These are phyloP conservation scores for Elymus sibiricus DNA, from an alignment of 176 grass and related monocot species.

Conservation along the genomic window DNA sequence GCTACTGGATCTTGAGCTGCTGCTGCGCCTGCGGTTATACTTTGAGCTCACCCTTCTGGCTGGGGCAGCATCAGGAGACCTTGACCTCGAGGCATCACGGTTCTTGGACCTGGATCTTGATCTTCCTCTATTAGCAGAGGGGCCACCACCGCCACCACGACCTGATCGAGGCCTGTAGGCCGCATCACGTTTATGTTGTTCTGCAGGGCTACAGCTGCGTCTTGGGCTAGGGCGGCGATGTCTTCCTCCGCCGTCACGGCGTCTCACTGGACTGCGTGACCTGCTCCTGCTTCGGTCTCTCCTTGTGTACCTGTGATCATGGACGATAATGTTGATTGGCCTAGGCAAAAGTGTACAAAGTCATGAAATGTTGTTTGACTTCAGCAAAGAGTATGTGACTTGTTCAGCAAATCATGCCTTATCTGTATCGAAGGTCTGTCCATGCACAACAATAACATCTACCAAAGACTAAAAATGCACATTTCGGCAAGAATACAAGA, in stretches of 20 bases:
- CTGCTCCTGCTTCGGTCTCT: slow-evolving; percentile 54
- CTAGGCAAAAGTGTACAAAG: background rate
- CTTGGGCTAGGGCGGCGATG: slow-evolving; percentile 53
- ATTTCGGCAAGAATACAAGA: background rate
- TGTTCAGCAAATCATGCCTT: background rate
- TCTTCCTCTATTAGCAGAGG: slow-evolving; percentile 36
- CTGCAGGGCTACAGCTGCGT: slow-evolving; percentile 34
- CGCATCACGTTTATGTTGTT: background rate
- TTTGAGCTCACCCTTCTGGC: slow-evolving; percentile 31
- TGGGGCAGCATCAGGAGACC: slow-evolving; percentile 43
- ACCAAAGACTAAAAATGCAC: background rate
- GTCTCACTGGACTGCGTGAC: slow-evolving; percentile 43
- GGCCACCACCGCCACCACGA: slow-evolving; percentile 4
- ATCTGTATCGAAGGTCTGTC: background rate
- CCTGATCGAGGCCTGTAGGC: slow-evolving; percentile 39
- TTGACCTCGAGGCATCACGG: slow-evolving; percentile 15
- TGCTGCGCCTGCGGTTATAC: slow-evolving; percentile 50
- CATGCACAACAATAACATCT: slow-evolving; percentile 18
- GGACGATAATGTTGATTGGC: background rate
- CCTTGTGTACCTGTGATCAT: slow-evolving; percentile 47
- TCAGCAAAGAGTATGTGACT: background rate
- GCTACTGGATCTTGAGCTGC: slow-evolving; percentile 68
- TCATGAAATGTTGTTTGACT: background rate
- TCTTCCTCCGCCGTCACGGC: slow-evolving; percentile 20
- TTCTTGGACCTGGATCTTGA: slow-evolving; percentile 51